A percentile compares a stretch with the other conserved stretches of the same genome.
Conservation (phyloP, 345 rosid species). For the Rhizophora apiculata region DNA sequence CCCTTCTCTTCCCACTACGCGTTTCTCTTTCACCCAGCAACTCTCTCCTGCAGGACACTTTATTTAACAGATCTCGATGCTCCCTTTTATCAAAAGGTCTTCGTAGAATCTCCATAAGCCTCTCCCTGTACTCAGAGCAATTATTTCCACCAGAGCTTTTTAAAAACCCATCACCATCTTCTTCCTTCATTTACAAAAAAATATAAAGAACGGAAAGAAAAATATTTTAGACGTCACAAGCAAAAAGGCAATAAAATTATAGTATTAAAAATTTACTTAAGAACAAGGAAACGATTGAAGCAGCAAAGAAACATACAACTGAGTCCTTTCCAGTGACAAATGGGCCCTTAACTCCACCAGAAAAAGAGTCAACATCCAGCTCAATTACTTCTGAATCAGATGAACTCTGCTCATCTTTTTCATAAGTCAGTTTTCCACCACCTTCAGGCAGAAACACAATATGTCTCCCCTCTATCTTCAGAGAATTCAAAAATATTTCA, state of each 20-base stretch:
- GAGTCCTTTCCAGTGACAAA: slow-evolving; percentile 35
- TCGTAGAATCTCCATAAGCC: slow-evolving; percentile 43
- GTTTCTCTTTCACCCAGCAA: slow-evolving; percentile 16
- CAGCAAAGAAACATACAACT: slow-evolving; percentile 25
- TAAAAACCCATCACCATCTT: slow-evolving; percentile 10
- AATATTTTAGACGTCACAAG: slow-evolving; percentile 10
- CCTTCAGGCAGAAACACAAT: slow-evolving; percentile 15
- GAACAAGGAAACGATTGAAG: slow-evolving; percentile 1
- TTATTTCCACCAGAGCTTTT: slow-evolving; percentile 12
- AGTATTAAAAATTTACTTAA: not conserved
- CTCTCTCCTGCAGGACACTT: slow-evolving; percentile 26
- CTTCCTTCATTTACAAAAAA: slow-evolving; percentile 22
- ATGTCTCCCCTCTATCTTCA: slow-evolving; percentile 16
- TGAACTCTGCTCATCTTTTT: slow-evolving; percentile 26
- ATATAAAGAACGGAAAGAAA: slow-evolving; percentile 20
- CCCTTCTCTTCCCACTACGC: slow-evolving; percentile 36
- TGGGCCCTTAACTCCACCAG: slow-evolving; percentile 30
- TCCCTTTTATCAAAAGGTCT: slow-evolving; percentile 47
- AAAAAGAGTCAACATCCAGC: slow-evolving; percentile 33
- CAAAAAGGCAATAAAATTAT: slow-evolving; percentile 11
- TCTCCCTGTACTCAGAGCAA: slow-evolving; percentile 42
- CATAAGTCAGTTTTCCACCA: slow-evolving; percentile 28
- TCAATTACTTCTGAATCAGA: slow-evolving; percentile 52
- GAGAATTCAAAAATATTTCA: slow-evolving; percentile 11
- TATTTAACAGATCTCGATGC: slow-evolving; percentile 24